Base-by-base conservation (phyloP, 441 rosid genomes). In the Metrosideros polymorpha region DNA sequence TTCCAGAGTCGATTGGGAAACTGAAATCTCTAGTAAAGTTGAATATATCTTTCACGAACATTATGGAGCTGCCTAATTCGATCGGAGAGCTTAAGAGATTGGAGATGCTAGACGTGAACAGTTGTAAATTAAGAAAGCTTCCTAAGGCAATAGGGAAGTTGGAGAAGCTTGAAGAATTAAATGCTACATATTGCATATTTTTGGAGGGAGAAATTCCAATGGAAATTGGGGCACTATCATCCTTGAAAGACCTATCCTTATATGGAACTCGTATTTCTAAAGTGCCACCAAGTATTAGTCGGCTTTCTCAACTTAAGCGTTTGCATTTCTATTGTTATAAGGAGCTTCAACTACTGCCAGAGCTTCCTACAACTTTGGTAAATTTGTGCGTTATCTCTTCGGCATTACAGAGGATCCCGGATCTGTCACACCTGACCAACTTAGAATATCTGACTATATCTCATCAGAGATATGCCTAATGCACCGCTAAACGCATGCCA, bases 241-340 rank as follows among this genome's bases (percentile, higher is more conserved):
- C 42, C 17, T 61, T 61, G 42, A 61, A n/a, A 61, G 2, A 3
- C 5, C 4, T 61, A 30, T 0, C 0, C 2, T 61, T 29, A 61
- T 0, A 0, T 1, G 39, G 39, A 15, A 61, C 22, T 35, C 9
- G 3, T 6, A 61, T 61, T 61, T 61, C 71, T 29, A 22, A 61
- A 3, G 22, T 61, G 22, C 71, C 71, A 30, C 39, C 19, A 29
- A 61, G 71, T 15, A 7, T 30, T 61, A 61, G 71, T 15, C 1
- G 2, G 71, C 39, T 61, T 61, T 61, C 71, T 29, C 71, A 61
- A 30, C 39, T 61, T 15, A 61, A 10, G 39, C 0, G 5, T 1
- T 14, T 15, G 71, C 2, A 0, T 14, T 29, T 61, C 39, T 0
- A 1, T 1, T 3, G 1, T 29, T 61, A 39, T 61, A 1, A 0